Conservation (phyloP, 1,284 basidiomycete genomes). For the Trametes versicolor region DNA sequence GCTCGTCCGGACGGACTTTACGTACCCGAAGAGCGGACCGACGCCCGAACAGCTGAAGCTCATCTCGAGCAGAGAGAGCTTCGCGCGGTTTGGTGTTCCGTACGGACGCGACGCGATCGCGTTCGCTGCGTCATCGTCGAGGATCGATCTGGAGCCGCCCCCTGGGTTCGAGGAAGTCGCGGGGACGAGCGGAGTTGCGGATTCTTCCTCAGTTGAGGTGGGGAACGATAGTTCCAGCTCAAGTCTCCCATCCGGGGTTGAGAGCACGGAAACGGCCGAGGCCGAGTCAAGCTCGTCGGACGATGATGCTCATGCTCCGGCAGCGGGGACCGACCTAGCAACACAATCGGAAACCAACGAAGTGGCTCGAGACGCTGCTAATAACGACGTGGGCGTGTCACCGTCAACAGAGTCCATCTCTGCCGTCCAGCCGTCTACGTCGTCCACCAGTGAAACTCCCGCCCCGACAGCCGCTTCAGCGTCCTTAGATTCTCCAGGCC, state of each 20-base stretch:
- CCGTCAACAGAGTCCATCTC: neutral
- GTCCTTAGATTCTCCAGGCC: neutral
- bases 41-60: conserved; percentile 63
- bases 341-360: neutral
- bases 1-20: conserved; percentile 56
- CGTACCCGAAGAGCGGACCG: conserved; percentile 57
- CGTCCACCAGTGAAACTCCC: neutral
- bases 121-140: conserved; percentile 47
- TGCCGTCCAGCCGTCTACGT: neutral
- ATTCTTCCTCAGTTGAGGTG: neutral
- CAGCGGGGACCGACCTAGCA: no score
- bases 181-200: conserved; percentile 19
- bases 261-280: neutral
- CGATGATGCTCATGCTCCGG: neutral
- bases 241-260: neutral
- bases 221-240: conserved; percentile 1
- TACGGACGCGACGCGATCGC: conserved; percentile 60
- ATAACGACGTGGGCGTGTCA: neutral
- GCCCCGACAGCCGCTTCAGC: neutral
- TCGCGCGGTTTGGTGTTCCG: conserved; percentile 60
- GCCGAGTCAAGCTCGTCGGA: neutral
- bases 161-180: conserved; percentile 46
- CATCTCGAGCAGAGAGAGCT: conserved; percentile 55
- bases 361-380: no score
- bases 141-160: conserved; percentile 49